Percentiles rank a stretch among this genome's conserved stretches.
Conservation (phyloP, 2,329 filamentous ascomycete genomes). For the Xylariaceae sp. region DNA sequence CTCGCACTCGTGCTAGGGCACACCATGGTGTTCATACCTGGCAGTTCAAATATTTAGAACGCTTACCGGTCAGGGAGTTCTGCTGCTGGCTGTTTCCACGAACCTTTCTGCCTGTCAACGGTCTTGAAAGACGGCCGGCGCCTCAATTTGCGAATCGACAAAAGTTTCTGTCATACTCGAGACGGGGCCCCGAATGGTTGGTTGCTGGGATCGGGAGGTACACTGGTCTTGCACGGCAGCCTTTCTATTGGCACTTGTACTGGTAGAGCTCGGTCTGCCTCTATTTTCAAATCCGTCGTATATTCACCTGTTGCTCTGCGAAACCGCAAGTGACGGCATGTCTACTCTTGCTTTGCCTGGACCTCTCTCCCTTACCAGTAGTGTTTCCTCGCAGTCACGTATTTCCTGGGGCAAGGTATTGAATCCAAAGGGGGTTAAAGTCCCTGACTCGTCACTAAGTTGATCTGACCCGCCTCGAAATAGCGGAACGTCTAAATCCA, state of each 20-base stretch:
- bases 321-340: no score
- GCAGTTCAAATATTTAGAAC: constrained; percentile 9
- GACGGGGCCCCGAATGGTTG: constrained; percentile 16
- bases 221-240: constrained; percentile 11
- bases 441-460: no score
- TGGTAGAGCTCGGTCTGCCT: constrained; percentile 14
- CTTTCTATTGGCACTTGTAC: constrained; percentile 20
- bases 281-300: no score
- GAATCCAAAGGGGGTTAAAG: no score
- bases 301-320: no score
- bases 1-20: constrained; percentile 7
- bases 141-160: constrained; percentile 18
- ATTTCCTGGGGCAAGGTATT: no score
- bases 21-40: constrained; percentile 1
- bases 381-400: no score
- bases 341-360: no score
- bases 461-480: no score
- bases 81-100: constrained; percentile 5
- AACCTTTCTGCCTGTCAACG: constrained; percentile 16
- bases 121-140: constrained; percentile 11
- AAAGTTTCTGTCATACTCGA: constrained; percentile 23
- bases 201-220: constrained; percentile 14
- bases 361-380: no score
- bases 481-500: no score
- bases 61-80: constrained; percentile 7